Evolutionary conservation across 2,329 filamentous ascomycete species (phyloP).

Genomic region (Incumbomyces delicatus): DNA sequence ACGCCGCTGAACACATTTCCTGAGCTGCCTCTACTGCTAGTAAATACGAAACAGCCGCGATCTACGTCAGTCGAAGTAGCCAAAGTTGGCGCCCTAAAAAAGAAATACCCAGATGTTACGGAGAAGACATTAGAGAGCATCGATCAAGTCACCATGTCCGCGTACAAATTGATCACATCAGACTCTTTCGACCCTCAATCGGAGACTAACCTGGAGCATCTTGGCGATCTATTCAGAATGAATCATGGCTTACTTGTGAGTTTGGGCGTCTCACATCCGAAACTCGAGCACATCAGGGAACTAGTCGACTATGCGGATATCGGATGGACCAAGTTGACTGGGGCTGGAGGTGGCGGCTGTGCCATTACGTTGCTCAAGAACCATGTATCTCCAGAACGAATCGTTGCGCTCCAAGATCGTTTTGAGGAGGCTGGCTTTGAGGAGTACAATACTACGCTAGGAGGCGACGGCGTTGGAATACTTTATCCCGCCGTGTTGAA

Average conservation of each 20-base stretch:
- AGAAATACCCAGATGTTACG: conserved; percentile 64
- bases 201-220: conserved; percentile 53
- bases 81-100: conserved; percentile 68
- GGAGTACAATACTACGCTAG: conserved; percentile 80
- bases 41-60: conserved; percentile 80
- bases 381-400: conserved; percentile 44
- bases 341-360: conserved; percentile 89
- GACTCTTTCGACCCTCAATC: conserved; percentile 59
- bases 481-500: conserved; percentile 86
- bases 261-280: conserved; percentile 86
- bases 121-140: conserved; percentile 77
- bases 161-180: conserved; percentile 45
- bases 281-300: conserved; percentile 82
- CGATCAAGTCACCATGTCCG: conserved; percentile 51
- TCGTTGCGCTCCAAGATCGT: conserved; percentile 55
- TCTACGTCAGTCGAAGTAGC: conserved; percentile 77
- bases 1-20: conserved; percentile 76
- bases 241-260: conserved; percentile 91
- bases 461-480: conserved; percentile 87
- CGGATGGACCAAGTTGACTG: conserved; percentile 95
- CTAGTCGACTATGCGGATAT: conserved; percentile 80
- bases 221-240: conserved; percentile 83
- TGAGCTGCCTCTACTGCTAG: conserved; percentile 77
- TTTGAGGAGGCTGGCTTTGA: conserved; percentile 65
- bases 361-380: conserved; percentile 83